Evolutionary conservation across 179 eudicot species (phyloP).

Genomic region (Patellifolia procumbens): DNA sequence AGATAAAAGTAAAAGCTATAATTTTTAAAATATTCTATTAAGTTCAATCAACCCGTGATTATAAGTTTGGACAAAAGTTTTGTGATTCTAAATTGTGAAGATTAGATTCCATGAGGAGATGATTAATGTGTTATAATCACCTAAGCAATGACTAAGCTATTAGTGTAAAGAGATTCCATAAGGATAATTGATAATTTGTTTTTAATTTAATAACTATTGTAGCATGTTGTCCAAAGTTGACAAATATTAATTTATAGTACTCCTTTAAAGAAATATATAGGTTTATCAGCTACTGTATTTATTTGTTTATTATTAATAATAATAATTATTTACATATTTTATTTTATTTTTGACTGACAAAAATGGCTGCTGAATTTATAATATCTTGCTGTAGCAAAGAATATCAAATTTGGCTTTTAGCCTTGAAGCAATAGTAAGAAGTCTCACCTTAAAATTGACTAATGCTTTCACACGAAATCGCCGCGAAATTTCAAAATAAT

Average conservation of each 20-base stretch:
- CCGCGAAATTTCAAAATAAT: conserved; percentile 20
- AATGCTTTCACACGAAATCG: conserved; percentile 21
- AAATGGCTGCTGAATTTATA: conserved; percentile 4
- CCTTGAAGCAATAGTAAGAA: conserved; percentile 17
- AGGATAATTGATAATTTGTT: background rate
- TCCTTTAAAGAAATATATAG: too few species aligned
- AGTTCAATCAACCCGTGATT: too few species aligned
- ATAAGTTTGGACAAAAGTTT: background rate
- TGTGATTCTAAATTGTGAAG: background rate
- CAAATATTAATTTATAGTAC: background rate
- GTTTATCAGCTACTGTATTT: too few species aligned
- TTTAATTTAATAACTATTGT: background rate
- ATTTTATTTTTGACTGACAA: conserved; percentile 14
- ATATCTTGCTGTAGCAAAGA: conserved; percentile 14
- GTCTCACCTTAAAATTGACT: conserved; percentile 21
- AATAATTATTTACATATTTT: background rate
- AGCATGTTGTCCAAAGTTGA: conserved; percentile 19
- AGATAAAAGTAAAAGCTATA: too few species aligned
- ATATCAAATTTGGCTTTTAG: conserved; percentile 16
- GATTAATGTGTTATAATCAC: background rate
- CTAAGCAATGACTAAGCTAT: conserved; percentile 14
- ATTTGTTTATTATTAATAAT: too few species aligned
- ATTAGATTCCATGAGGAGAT: background rate
- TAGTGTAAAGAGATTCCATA: conserved; percentile 14
- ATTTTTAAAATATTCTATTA: too few species aligned